Evolutionary conservation across 2,329 filamentous ascomycete genomes (phyloP), one percentile per base, ranked within the genome.

Genomic region (Ophiostoma fasciatum): DNA sequence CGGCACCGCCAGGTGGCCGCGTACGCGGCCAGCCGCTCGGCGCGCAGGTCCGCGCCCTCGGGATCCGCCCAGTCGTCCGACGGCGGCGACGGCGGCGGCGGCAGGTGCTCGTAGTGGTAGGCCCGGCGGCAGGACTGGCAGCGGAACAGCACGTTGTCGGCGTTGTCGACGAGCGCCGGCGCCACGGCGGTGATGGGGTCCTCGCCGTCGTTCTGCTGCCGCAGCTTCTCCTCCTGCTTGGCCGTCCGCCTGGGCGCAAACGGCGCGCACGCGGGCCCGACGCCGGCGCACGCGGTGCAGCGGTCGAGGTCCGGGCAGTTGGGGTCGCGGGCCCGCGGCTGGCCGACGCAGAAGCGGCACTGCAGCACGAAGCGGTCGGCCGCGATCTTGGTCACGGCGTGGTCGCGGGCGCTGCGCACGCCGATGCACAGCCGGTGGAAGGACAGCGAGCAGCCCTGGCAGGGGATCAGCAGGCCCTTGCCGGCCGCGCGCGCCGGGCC

Each of bases 371-470:
- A 96, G 26, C 78, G 58, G 3, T 78, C 74, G 1, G 78, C 63
- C 3, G 65, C 76, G 35, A 94, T 58, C 53, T 96, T 98, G 18
- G 85, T 96, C 9, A 83, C 83, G 25, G 90, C 61, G 53, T 96
- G 90, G n/a, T 94, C 84, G 41, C 90, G 71, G 11, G 55, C 62
- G 35, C 68, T 71, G 33, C 90, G 73, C 33, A 67, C 63, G 1
- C 88, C 85, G 20, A 98, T 64, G 50, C 90, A 98, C 28, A 60
- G 60, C 53, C 82, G 83, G 57, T 98, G 90, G 46, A 84, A 94
- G 0, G 81, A 68, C 32, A 78, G 64, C 2, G 78, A 84, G 53
- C 90, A 98, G 21, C 90, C 90, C 58, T 98, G 92, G 47, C 90
- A 98, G 50, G 78, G 77, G 23, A 98, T 68, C 18, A 98, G 62